Base-by-base conservation (phyloP, 495 filamentous ascomycete species). In the Tirmania nivea region DNA sequence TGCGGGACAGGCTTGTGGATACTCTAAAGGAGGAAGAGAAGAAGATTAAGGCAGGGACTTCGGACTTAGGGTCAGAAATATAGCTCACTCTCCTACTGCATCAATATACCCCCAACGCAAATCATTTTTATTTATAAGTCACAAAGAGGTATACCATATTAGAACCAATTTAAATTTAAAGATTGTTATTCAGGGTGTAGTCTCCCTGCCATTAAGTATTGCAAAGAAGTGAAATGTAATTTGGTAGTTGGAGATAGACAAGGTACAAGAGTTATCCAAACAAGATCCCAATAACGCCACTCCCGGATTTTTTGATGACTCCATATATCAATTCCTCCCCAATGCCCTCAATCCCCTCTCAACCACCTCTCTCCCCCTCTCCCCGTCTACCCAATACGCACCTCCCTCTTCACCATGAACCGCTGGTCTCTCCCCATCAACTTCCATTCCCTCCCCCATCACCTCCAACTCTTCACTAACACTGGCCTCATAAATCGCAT, bases 401-500 rank as follows among this genome's bases (percentile, higher is more conserved):
- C 39, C 3, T 8, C 39, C 39, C 4, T 45, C 39, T 14, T 8
- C 39, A 45, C 39, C 39, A 45, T 19, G 14, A 45, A 19, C 39
- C 12, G 39, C 39, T 14, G 14, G 14, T 3, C 39, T 4, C 39
- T 45, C 17, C 0, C 12, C 3, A 45, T 45, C 39, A 45, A 45
- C 3, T 4, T 45, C 39, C 39, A 45, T 45, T 19, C 8, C 39
- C 0, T 45, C 39, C 3, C 17, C 39, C 39, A 14, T 19, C 39
- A 14, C 1, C 3, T 45, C 39, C 14, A 45, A 4, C 8, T 45
- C 39, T 8, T 14, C 39, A 45, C 3, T 19, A 1, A 45, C 14
- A 14, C 78, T 79, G 54, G 79, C 83, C 36, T 84, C 78, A 65
- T 97, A 96, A 4, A 81, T 84, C 53, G 69, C 76, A 61, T 77